Percentiles rank a stretch among this genome's conserved stretches.
phyloP scores from a whole-genome alignment of 139 green algal genomes.

The Astrephomene gubernaculifera region DNA sequence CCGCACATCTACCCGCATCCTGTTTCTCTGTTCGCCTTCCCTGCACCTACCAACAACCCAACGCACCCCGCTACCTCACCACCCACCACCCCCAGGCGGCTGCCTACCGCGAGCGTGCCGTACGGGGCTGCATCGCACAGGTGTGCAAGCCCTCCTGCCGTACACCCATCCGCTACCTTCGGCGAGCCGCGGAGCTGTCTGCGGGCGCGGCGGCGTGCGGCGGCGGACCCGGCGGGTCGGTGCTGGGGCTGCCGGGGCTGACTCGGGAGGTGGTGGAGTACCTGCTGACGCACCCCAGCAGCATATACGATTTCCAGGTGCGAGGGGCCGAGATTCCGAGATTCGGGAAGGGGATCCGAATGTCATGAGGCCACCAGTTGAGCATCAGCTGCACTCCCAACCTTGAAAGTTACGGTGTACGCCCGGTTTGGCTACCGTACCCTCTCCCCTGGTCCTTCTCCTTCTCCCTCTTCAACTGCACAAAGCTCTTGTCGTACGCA shows the following conservation, averaged over 20 bases:
- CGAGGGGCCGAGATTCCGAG: neutral
- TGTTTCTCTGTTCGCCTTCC: neutral
- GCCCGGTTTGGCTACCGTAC: no score
- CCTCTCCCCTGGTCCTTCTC: no score
- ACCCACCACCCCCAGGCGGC: neutral
- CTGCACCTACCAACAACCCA: neutral
- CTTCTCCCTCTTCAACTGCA: no score
- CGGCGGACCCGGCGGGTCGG: neutral
- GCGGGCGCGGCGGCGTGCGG: neutral
- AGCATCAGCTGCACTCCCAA: no score
- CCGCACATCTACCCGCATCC: neutral
- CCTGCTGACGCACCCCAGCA: constrained; percentile 51
- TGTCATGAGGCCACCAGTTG: neutral
- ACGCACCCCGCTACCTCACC: neutral
- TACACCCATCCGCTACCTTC: constrained; percentile 61
- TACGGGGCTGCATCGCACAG: constrained; percentile 52
- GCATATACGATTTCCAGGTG: constrained; percentile 59
- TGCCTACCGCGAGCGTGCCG: constrained; percentile 61
- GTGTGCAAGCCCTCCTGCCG: constrained; percentile 43
- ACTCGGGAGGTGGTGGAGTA: constrained; percentile 55
- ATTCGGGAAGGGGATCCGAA: no score
- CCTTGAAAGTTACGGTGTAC: no score
- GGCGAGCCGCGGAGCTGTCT: constrained; percentile 64
- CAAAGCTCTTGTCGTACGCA: no score
- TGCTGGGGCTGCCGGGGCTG: constrained; percentile 56